Percentiles rank a stretch among this genome's conserved stretches.
phyloP scores from a whole-genome alignment of 148 eudicot genomes.

The Diospyros lotus region DNA sequence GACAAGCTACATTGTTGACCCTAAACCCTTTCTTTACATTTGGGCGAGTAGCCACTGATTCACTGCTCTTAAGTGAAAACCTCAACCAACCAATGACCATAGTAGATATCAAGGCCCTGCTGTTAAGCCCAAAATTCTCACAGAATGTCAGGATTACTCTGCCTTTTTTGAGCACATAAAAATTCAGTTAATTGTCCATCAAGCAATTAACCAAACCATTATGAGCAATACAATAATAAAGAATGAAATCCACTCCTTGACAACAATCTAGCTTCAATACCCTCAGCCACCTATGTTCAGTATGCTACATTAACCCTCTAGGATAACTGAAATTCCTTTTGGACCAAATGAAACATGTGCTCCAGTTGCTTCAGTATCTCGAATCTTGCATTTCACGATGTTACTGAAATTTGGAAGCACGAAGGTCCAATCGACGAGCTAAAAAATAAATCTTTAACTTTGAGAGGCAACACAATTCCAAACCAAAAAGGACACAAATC shows the following conservation, averaged over 20 bases:
- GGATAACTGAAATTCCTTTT: neutral
- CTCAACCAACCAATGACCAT: neutral
- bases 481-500: neutral
- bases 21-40: neutral
- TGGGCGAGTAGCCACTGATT: too few species aligned
- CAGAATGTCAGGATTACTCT: neutral
- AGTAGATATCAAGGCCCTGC: neutral
- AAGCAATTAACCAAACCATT: neutral
- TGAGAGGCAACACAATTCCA: neutral
- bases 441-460: neutral
- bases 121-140: neutral
- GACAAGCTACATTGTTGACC: neutral
- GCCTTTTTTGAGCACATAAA: neutral
- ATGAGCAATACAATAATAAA: neutral
- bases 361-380: neutral
- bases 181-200: neutral
- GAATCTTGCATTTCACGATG: neutral
- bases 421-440: neutral
- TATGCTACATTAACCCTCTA: neutral
- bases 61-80: neutral
- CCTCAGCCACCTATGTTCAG: neutral
- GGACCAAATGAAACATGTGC: neutral
- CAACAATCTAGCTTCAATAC: neutral
- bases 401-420: neutral
- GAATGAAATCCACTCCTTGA: neutral